Evolutionary conservation across 306 rosid genomes (phyloP).

Genomic region (Quercus engelmannii): DNA sequence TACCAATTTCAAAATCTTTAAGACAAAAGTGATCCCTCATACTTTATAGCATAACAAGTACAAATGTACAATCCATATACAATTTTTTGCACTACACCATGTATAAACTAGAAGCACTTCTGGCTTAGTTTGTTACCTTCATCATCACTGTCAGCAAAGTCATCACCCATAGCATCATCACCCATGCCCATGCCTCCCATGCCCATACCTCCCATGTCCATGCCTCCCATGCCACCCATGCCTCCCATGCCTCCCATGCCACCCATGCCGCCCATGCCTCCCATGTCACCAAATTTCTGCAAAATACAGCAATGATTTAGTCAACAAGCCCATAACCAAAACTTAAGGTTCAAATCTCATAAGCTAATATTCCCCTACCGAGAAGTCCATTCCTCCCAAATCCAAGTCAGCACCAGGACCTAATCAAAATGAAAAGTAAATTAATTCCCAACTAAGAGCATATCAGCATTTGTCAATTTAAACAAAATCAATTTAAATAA

Average conservation of each 20-base stretch:
- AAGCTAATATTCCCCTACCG: slow-evolving; percentile 48
- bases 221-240: slow-evolving; percentile 18
- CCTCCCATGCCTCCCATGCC: slow-evolving; percentile 19
- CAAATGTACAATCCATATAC: background rate
- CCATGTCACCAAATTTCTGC: slow-evolving; percentile 84
- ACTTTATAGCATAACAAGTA: background rate
- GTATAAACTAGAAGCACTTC: slow-evolving; percentile 8
- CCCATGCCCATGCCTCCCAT: slow-evolving; percentile 19
- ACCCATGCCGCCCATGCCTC: slow-evolving; percentile 12
- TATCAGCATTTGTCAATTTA: background rate
- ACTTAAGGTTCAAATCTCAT: slow-evolving; percentile 1
- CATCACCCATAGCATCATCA: slow-evolving; percentile 51
- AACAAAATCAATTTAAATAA: background rate
- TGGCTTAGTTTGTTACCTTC: slow-evolving; percentile 45
- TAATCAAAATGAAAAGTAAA: slow-evolving; percentile 15
- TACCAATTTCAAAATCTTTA: background rate
- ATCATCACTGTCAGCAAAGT: slow-evolving; percentile 65
- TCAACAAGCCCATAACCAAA: background rate
- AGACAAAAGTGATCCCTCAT: background rate
- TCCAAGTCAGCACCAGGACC: slow-evolving; percentile 52
- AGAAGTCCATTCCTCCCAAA: slow-evolving; percentile 96
- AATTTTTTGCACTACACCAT: background rate
- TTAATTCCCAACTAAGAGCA: slow-evolving; percentile 1
- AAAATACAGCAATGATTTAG: slow-evolving; percentile 13
- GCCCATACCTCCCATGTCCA: slow-evolving; percentile 32